Base-by-base conservation (phyloP, 306 rosid genomes). In the Trifolium dubium region DNA sequence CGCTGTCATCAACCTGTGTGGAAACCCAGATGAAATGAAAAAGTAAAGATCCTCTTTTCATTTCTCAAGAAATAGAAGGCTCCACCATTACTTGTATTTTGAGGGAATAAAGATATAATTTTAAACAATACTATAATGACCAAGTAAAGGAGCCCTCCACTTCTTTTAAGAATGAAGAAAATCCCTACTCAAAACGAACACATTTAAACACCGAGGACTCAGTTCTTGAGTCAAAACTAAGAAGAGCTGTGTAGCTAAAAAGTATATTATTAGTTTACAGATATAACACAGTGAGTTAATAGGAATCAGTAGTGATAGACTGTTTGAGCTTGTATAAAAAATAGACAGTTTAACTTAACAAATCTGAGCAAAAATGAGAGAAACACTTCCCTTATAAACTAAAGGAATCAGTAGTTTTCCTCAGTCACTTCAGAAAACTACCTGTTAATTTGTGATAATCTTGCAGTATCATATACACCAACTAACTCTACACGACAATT, bases 331-430 rank as follows among this genome's bases (percentile, higher is more conserved):
- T 1, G 9, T 6, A n/a, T 49, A 1, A 49, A 49, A 49, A 49
- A 49, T 39, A 14, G 15, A 44, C 5, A 44, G 50, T 44, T 4
- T 5, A 44, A 12, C 50, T 44, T 12, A 1, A 44, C 50, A 44
- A 12, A 49, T 49, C 29, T 18, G 29, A 8, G 4, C 13, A 53
- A 10, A 17, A 7, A 53, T 18, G 31, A 53, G 13, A 53, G 30
- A 53, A 53, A 18, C 59, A 18, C 5, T 17, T 18, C 2, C 12
- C 31, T 18, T 23, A 23, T 23, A 53, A 18, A 8, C 10, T n/a
- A 18, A 53, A 53, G 59, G 13, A 54, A 9, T 54, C 60, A 54
- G 31, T 18, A 54, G 60, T 54, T 54, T 54, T 54, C 60, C 31
- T 8, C 13, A 53, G 9, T 18, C 31, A 53, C 31, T 18, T 18